Percentiles rank a stretch among this genome's conserved stretches.
Evolutionary conservation across 2,329 filamentous ascomycete species (phyloP).

Genomic region (Alternaria solani): DNA sequence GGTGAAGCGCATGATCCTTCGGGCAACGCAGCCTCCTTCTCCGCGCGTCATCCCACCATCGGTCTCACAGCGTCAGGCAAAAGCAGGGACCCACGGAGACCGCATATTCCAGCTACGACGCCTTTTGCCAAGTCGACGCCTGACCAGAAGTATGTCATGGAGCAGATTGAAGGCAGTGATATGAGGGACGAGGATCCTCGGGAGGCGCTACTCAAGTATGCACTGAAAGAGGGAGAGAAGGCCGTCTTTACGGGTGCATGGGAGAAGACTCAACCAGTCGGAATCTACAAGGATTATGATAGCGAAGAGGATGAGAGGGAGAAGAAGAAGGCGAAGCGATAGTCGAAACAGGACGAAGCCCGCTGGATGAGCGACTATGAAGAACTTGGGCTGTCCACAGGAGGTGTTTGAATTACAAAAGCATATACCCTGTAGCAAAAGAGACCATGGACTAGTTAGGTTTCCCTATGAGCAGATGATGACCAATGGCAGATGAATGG

Average conservation of each 20-base stretch:
- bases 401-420: constrained; percentile 13
- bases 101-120: constrained; percentile 83
- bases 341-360: background rate
- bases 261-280: constrained; percentile 89
- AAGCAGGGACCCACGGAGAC: constrained; percentile 79
- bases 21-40: constrained; percentile 64
- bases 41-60: constrained; percentile 71
- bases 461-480: background rate
- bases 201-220: constrained; percentile 93
- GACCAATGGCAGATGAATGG: background rate
- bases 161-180: constrained; percentile 85
- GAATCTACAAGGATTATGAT: constrained; percentile 88
- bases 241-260: constrained; percentile 95
- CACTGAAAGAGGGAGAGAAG: constrained; percentile 89
- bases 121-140: constrained; percentile 91
- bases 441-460: background rate
- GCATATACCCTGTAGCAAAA: constrained; percentile 16
- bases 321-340: constrained; percentile 61
- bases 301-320: constrained; percentile 81
- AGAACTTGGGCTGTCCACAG: constrained; percentile 8
- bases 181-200: constrained; percentile 97
- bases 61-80: constrained; percentile 81
- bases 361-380: background rate
- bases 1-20: constrained; percentile 75
- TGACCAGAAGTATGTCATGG: constrained; percentile 86